Evolutionary conservation across 2,329 filamentous ascomycete species (phyloP), one percentile per base, ranked within the genome.

Genomic region (Calonectria leucothoes): DNA sequence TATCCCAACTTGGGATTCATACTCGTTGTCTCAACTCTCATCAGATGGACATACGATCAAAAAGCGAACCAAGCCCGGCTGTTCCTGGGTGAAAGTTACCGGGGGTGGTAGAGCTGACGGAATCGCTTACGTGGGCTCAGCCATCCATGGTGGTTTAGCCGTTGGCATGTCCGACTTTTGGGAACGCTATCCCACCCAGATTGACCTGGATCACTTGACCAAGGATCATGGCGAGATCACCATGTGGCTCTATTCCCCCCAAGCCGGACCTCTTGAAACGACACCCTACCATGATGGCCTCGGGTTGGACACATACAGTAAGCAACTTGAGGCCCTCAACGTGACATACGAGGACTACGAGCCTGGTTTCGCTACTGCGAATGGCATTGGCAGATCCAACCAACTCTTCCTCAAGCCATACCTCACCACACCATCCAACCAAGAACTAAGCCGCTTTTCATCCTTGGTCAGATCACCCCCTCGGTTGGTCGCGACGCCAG

Each of bases 261-360:
- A 84, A 4, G 90, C 89, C 0, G 85, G 85, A 35, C 90, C 90
- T 4, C 83, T 92, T 69, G 91, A 92, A 57, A 81, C 91, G 12
- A 83, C 88, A 2, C 88, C 89, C 0, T 92, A 89, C 72, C 90
- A 92, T 59, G 89, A 92, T 74, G 88, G 89, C 0, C 80, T 92
- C 17, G 89, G 88, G 0, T 76, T 89, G 76, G 86, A 91, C 57
- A 88, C 87, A 0, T 92, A 91, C 72, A 85, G 82, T 2, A 86
- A 92, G 39, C 89, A 93, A 79, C 82, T 92, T 1, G 90, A 91
- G 70, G 91, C 89, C 1, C 85, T 92, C 0, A 86, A 91, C 33
- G 89, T 92, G 27, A 93, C 91, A 0, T 93, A 93, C 74, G 91
- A 93, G 73, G 91, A 92, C 74, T 92, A 87, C 67, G 90, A 92